phyloP scores from a whole-genome alignment of 176 grass and related monocot species.

The Eragrostis curvula region DNA sequence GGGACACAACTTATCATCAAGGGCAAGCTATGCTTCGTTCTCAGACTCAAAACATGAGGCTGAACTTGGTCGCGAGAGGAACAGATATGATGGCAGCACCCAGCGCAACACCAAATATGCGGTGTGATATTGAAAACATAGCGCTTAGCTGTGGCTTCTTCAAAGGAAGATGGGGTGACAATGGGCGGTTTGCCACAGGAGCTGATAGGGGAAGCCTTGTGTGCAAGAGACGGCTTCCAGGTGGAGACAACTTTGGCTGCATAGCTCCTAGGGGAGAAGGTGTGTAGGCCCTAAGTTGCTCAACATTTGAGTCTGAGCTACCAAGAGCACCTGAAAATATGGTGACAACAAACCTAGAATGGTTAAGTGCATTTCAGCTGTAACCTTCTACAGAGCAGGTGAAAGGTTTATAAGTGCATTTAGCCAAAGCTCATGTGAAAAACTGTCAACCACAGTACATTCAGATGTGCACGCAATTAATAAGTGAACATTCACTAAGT shows the following conservation, averaged over 20 bases:
- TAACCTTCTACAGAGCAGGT: not conserved
- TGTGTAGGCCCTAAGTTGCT: conserved; percentile 30
- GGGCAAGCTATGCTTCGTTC: not conserved
- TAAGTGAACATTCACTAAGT: not conserved
- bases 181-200: conserved; percentile 67
- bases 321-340: conserved; percentile 52
- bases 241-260: conserved; percentile 23
- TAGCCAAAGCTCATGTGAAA: not conserved
- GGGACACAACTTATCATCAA: not conserved
- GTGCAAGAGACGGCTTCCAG: conserved; percentile 48
- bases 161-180: conserved; percentile 80
- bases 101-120: conserved; percentile 62
- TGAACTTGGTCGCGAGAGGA: conserved; percentile 68
- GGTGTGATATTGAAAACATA: conserved; percentile 78
- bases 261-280: conserved; percentile 36
- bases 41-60: conserved; percentile 70
- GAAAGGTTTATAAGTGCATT: not conserved
- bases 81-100: conserved; percentile 57
- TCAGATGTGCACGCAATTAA: not conserved
- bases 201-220: conserved; percentile 35
- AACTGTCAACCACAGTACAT: not conserved
- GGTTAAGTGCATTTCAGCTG: not conserved
- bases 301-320: conserved; percentile 36
- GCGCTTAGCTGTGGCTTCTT: conserved; percentile 87
- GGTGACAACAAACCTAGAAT: not conserved